phyloP scores from a whole-genome alignment of 2,329 filamentous ascomycete genomes.

The Paecilomyces dactylethromorphus region DNA sequence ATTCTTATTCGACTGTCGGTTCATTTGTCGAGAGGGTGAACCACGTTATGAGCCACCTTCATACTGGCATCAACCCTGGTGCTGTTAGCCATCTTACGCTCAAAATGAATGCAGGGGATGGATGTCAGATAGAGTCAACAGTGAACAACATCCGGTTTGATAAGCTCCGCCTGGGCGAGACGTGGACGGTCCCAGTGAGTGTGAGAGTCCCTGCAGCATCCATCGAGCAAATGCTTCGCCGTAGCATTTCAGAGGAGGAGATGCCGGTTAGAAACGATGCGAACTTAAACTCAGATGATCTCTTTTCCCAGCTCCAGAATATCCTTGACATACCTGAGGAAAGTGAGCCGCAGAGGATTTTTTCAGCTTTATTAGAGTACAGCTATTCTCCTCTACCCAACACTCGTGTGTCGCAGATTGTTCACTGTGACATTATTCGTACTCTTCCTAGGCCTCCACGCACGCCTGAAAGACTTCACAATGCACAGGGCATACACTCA shows the following conservation, averaged over 20 bases:
- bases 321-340: conserved; percentile 16
- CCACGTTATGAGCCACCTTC: conserved; percentile 19
- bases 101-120: conserved; percentile 13
- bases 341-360: conserved; percentile 12
- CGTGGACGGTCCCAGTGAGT: conserved; percentile 21
- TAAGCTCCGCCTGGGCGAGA: conserved; percentile 23
- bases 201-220: conserved; percentile 13
- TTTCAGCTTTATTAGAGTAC: conserved; percentile 23
- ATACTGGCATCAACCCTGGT: conserved; percentile 21
- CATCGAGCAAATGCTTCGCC: conserved; percentile 1
- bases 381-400: conserved; percentile 23
- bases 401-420: neutral
- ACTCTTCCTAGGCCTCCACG: neutral
- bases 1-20: conserved; percentile 9
- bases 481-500: neutral
- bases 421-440: neutral
- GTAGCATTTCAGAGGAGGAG: neutral
- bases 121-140: conserved; percentile 16
- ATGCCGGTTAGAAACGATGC: conserved; percentile 2
- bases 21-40: conserved; percentile 11
- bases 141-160: conserved; percentile 11
- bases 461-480: neutral
- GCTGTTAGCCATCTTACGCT: conserved; percentile 17
- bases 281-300: conserved; percentile 17
- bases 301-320: conserved; percentile 18